phyloP scores from a whole-genome alignment of 2,329 filamentous ascomycete species.

The Zymoseptoria brevis region DNA sequence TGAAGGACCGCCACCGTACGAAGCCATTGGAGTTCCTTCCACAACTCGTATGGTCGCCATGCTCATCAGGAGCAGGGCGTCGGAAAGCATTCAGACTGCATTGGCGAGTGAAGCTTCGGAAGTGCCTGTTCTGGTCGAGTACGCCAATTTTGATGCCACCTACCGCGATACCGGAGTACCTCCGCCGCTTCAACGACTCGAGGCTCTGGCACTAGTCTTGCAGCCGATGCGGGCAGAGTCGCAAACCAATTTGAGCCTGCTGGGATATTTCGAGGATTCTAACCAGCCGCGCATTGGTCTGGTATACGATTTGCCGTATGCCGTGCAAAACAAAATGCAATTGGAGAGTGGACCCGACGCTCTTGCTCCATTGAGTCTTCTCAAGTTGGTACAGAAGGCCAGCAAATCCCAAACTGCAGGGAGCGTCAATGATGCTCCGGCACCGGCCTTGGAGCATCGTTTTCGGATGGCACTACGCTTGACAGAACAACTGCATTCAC shows the following conservation, averaged over 20 bases:
- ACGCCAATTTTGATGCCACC: slow-evolving; percentile 46
- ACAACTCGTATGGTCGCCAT: slow-evolving; percentile 40
- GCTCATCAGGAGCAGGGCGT: slow-evolving; percentile 25
- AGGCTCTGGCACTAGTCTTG: slow-evolving; percentile 29
- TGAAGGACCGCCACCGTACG: slow-evolving; percentile 43
- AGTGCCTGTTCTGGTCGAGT: slow-evolving; percentile 61
- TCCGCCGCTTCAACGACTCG: slow-evolving; percentile 39
- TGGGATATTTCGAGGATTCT: slow-evolving; percentile 67
- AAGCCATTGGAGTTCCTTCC: slow-evolving; percentile 37
- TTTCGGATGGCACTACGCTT: slow-evolving; percentile 68
- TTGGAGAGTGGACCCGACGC: slow-evolving; percentile 32
- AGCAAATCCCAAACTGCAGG: slow-evolving; percentile 34
- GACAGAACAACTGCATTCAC: slow-evolving; percentile 62
- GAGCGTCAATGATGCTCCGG: slow-evolving; percentile 30
- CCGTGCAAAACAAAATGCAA: slow-evolving; percentile 34
- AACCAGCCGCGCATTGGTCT: slow-evolving; percentile 61
- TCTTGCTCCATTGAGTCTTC: slow-evolving; percentile 36
- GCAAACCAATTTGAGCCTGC: slow-evolving; percentile 46
- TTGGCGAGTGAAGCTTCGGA: slow-evolving; percentile 29
- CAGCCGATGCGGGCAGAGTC: slow-evolving; percentile 28
- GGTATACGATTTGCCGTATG: slow-evolving; percentile 63
- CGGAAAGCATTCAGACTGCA: slow-evolving; percentile 24
- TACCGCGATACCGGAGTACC: slow-evolving; percentile 42
- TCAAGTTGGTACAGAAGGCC: slow-evolving; percentile 41
- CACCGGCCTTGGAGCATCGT: slow-evolving; percentile 65